These are phyloP conservation scores for Polytrichum commune DNA, from an alignment of 225 moss, liverwort and hornwort genomes.

Conservation along the genomic window DNA sequence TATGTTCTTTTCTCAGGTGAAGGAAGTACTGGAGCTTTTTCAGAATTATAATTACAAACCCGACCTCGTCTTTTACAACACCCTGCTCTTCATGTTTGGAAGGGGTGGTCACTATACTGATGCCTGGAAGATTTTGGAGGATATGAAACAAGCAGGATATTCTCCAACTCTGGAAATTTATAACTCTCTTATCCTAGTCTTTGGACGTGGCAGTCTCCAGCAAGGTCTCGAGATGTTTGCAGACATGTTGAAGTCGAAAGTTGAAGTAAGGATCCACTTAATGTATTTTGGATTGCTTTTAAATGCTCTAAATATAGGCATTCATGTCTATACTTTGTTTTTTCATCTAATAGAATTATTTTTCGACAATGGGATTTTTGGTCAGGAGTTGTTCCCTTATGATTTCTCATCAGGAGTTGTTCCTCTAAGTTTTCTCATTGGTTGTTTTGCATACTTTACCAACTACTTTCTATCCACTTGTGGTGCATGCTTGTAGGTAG, in stretches of 20 bases:
- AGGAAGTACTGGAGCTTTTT: conserved; percentile 82
- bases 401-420: no score
- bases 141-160: conserved; percentile 87
- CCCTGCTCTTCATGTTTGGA: conserved; percentile 97
- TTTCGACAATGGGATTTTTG: no score
- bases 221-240: conserved; percentile 84
- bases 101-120: conserved; percentile 81
- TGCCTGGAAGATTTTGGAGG: conserved; percentile 87
- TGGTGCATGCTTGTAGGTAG: no score
- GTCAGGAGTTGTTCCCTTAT: no score
- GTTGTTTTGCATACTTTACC: no score
- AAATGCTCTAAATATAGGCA: no score
- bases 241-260: conserved; percentile 78
- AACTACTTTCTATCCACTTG: no score
- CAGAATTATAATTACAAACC: conserved; percentile 79
- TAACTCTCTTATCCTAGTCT: conserved; percentile 91
- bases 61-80: conserved; percentile 98
- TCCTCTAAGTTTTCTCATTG: no score
- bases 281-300: neutral
- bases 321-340: no score
- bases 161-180: conserved; percentile 80
- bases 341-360: no score
- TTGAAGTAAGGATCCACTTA: conserved; percentile 38
- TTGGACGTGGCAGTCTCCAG: conserved; percentile 86
- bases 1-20: conserved; percentile 53